A percentile compares a stretch with the other conserved stretches of the same genome.
Evolutionary conservation across 371 early-diverging fungal genomes (phyloP).

Genomic region (Cladochytrium tenue): DNA sequence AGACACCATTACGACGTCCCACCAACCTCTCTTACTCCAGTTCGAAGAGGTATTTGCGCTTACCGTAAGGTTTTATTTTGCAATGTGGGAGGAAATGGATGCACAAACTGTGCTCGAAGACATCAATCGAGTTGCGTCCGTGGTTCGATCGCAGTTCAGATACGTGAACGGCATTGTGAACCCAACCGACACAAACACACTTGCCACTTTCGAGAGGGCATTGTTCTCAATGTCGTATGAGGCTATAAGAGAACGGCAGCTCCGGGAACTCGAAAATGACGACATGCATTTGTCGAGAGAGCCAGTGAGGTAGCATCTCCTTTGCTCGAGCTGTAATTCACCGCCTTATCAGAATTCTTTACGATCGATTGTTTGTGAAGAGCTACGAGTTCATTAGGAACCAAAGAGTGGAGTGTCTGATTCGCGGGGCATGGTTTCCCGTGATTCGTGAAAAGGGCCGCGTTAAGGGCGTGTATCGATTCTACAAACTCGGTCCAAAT

Average conservation of each 20-base stretch:
- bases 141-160: conserved; percentile 41
- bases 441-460: conserved; percentile 37
- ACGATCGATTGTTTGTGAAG: conserved; percentile 62
- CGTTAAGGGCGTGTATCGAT: conserved; percentile 42
- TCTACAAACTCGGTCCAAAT: conserved; percentile 66
- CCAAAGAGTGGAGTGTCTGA: conserved; percentile 68
- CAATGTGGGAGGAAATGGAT: conserved; percentile 71
- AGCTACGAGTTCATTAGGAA: conserved; percentile 72
- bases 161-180: conserved; percentile 16
- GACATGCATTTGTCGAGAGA: conserved; percentile 66
- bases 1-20: conserved; percentile 60
- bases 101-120: conserved; percentile 56
- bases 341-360: conserved; percentile 52
- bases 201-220: conserved; percentile 58
- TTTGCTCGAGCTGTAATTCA: not conserved
- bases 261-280: conserved; percentile 71
- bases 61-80: conserved; percentile 58
- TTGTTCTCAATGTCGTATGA: conserved; percentile 69
- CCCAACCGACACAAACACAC: conserved; percentile 26
- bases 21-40: conserved; percentile 66
- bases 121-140: conserved; percentile 32
- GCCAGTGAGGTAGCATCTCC: conserved; percentile 58
- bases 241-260: conserved; percentile 64
- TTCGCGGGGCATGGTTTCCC: conserved; percentile 77
- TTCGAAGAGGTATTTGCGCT: conserved; percentile 64